Evolutionary conservation across 306 rosid species (phyloP).

Genomic region (Trifolium fragiferum): DNA sequence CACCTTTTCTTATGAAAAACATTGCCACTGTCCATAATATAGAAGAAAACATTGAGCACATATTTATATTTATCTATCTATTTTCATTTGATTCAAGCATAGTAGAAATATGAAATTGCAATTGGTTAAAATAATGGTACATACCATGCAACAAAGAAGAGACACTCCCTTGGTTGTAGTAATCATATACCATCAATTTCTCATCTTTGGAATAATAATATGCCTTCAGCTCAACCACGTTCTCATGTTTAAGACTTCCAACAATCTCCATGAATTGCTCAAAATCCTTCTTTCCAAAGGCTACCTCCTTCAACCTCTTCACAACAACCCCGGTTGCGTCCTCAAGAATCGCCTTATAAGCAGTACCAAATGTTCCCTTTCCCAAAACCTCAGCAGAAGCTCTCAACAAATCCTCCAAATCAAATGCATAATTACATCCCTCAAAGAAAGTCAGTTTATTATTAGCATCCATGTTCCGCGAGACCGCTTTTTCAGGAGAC

Average conservation of each 20-base stretch:
- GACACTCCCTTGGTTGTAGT: slow-evolving; percentile 47
- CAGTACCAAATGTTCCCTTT: slow-evolving; percentile 54
- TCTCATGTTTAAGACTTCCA: slow-evolving; percentile 51
- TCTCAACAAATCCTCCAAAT: slow-evolving; percentile 56
- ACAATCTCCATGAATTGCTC: slow-evolving; percentile 55
- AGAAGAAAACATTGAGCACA: neutral
- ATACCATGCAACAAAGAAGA: slow-evolving; percentile 55
- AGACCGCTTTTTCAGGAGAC: slow-evolving; percentile 86
- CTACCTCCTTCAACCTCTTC: slow-evolving; percentile 58
- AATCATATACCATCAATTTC: slow-evolving; percentile 54
- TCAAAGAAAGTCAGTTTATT: slow-evolving; percentile 53
- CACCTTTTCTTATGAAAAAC: neutral
- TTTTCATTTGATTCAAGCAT: neutral
- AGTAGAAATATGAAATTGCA: neutral
- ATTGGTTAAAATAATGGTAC: slow-evolving; percentile 24
- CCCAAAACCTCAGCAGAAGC: slow-evolving; percentile 60
- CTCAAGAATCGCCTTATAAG: slow-evolving; percentile 55
- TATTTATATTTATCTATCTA: neutral
- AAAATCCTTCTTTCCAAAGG: slow-evolving; percentile 54
- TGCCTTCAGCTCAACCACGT: slow-evolving; percentile 54
- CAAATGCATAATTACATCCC: slow-evolving; percentile 53
- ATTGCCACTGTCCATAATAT: neutral
- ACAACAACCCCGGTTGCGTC: slow-evolving; percentile 55
- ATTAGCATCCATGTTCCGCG: slow-evolving; percentile 78
- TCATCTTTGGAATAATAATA: slow-evolving; percentile 59